Percentiles rank a stretch among this genome's conserved stretches.
phyloP scores from a whole-genome alignment of 345 rosid species.

The Mercurialis annua region DNA sequence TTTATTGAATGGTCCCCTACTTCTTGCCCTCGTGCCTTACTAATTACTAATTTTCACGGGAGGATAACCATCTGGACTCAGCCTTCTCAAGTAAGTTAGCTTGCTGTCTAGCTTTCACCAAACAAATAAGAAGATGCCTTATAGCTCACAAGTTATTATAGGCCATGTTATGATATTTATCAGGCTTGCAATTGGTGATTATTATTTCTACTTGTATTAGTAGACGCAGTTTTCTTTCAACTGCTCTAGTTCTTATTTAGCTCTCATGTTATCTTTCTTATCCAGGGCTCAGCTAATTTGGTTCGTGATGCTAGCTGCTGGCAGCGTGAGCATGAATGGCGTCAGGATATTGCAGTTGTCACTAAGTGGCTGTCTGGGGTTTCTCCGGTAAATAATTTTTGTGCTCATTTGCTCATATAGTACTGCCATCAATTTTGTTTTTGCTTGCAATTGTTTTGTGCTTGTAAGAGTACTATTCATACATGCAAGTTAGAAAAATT shows the following conservation, averaged over 20 bases:
- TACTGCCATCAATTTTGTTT: not conserved
- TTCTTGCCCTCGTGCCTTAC: constrained; percentile 88
- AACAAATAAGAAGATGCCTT: constrained; percentile 6
- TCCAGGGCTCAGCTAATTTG: constrained; percentile 78
- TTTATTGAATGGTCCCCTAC: constrained; percentile 98
- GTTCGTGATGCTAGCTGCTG: constrained; percentile 92
- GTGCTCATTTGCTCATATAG: constrained; percentile 13
- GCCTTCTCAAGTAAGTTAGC: constrained; percentile 68
- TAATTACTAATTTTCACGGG: constrained; percentile 95
- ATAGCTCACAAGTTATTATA: constrained; percentile 11
- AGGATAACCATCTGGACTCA: constrained; percentile 96
- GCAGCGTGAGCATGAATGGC: constrained; percentile 99
- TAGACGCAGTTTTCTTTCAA: constrained; percentile 4
- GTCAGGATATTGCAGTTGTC: constrained; percentile 95
- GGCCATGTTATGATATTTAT: not conserved
- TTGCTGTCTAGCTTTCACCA: not conserved
- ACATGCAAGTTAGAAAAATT: not conserved
- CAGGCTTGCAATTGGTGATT: not conserved
- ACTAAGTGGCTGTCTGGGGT: constrained; percentile 95
- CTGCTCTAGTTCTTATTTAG: constrained; percentile 6
- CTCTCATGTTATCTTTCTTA: constrained; percentile 16
- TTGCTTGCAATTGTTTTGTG: too few species aligned
- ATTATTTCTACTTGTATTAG: not conserved
- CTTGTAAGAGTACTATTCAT: too few species aligned
- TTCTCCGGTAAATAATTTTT: constrained; percentile 68